phyloP scores from a whole-genome alignment of 2,329 filamentous ascomycete species.

The Microdochium paspali region DNA sequence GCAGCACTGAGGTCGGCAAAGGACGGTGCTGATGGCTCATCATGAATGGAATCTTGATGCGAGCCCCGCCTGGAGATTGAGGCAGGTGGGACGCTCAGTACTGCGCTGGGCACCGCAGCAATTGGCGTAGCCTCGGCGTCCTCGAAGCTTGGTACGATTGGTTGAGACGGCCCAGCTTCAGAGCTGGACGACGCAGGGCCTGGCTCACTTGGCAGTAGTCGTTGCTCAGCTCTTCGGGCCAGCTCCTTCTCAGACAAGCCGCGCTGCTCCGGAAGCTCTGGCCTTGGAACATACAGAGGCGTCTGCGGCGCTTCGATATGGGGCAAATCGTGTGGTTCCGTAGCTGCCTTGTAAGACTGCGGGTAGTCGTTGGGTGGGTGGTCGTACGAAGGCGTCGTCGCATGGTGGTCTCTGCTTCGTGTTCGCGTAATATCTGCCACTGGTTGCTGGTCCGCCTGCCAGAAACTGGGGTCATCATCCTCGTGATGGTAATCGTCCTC shows the following conservation, averaged over 20 bases:
- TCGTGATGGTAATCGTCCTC: slow-evolving; percentile 3
- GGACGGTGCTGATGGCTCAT: slow-evolving; percentile 32
- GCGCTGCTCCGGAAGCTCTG: slow-evolving; percentile 49
- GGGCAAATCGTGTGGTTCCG: background rate
- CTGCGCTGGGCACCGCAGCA: background rate
- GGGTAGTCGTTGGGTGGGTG: background rate
- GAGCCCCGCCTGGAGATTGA: background rate
- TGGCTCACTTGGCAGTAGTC: slow-evolving; percentile 73
- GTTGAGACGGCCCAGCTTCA: slow-evolving; percentile 29
- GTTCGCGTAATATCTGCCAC: slow-evolving; percentile 3
- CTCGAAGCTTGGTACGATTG: slow-evolving; percentile 3
- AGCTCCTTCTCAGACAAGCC: slow-evolving; percentile 74
- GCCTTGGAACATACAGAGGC: slow-evolving; percentile 47
- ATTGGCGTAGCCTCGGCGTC: slow-evolving; percentile 1
- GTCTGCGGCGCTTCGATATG: slow-evolving; percentile 10
- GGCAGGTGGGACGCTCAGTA: background rate
- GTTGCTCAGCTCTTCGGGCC: slow-evolving; percentile 65
- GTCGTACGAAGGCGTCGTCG: background rate
- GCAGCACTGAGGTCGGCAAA: slow-evolving; percentile 30
- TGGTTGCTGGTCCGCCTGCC: slow-evolving; percentile 29
- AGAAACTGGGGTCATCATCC: slow-evolving; percentile 18
- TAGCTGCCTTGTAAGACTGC: background rate
- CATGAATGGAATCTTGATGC: slow-evolving; percentile 14
- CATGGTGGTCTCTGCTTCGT: slow-evolving; percentile 3
- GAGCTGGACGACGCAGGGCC: slow-evolving; percentile 26